Percentiles rank a stretch among this genome's conserved stretches.
phyloP scores from a whole-genome alignment of 495 filamentous ascomycete species.

The Astrothelium subdiscretum region DNA sequence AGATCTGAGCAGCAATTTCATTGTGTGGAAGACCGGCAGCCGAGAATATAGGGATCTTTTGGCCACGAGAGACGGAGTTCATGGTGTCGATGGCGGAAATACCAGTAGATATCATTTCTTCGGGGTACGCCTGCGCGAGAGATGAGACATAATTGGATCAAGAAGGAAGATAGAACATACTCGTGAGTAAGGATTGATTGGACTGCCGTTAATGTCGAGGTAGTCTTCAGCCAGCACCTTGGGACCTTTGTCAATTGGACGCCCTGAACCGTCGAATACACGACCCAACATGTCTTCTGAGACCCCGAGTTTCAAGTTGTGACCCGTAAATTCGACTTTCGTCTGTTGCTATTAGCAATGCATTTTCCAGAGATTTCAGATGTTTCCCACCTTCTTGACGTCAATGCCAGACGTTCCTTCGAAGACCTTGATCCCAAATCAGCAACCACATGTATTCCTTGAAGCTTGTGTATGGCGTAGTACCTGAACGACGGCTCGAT shows the following conservation, averaged over 20 bases:
- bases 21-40: conserved; percentile 97
- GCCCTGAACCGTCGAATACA: conserved; percentile 95
- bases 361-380: not conserved
- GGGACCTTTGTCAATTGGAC: conserved; percentile 95
- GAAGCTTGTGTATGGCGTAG: not conserved
- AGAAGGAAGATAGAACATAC: conserved; percentile 39
- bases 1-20: conserved; percentile 97
- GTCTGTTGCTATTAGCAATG: conserved; percentile 41
- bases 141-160: not conserved
- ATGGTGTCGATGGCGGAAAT: conserved; percentile 99
- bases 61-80: conserved; percentile 99
- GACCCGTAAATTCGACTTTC: conserved; percentile 90
- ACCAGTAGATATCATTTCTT: conserved; percentile 99
- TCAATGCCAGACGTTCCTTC: conserved; percentile 95
- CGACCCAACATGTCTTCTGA: conserved; percentile 99
- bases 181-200: conserved; percentile 96
- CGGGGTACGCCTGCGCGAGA: conserved; percentile 69
- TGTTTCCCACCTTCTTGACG: conserved; percentile 73
- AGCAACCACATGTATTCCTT: not conserved
- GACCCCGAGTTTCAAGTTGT: conserved; percentile 95
- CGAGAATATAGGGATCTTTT: conserved; percentile 99
- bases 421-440: conserved; percentile 57
- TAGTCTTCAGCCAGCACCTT: conserved; percentile 97
- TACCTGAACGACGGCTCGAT: conserved; percentile 85
- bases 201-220: conserved; percentile 97